Base-by-base conservation (phyloP, 2,329 filamentous ascomycete genomes). In the Aspergillus thermomutatus region DNA sequence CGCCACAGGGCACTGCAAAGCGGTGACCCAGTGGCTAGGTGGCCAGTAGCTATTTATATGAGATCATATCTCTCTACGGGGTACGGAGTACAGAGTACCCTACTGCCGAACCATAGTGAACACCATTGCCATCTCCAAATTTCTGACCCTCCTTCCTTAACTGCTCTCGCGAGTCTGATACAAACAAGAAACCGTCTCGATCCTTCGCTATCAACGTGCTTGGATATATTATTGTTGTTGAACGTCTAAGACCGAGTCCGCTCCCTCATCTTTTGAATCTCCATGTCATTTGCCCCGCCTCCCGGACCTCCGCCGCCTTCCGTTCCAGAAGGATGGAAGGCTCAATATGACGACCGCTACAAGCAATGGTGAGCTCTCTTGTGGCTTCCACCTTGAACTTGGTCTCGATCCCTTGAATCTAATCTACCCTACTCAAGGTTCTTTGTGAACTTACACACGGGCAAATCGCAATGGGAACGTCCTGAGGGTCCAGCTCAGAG, bases 401-500 rank as follows among this genome's bases (percentile, higher is more conserved):
- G 19, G 37, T 19, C 53, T 7, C 43, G 19, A 49, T 17, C 46
- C 50, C 21, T 28, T 53, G 45, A 58, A 55, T 50, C 54, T 64
- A 58, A 70, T 53, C 4, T 40, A 17, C 26, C 17, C 19, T 7
- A 21, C n/a, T 21, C 7, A 61, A 91, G 88, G 88, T 96, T 94
- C 83, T 97, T 90, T 78, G 89, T 96, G 59, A 94, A 97, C 78
- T 84, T 89, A 59, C 84, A 87, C 74, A 96, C 92, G 62, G 94
- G 94, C 69, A 83, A 89, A 70, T 96, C 92, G 4, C 89, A 93
- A 82, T 97, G 92, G 92, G 89, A 96, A 4, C 88, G 85, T 64
- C 92, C 92, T 19, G 90, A 86, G 40, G 82, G 82, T 53, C 87
- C 89, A 46, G 85, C 86, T 52, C 83, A 84, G 19, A 34, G 56